Percentiles rank a stretch among this genome's conserved stretches.
These are phyloP conservation scores for Echites panduratus DNA, from an alignment of 257 asterid species.

Conservation along the genomic window DNA sequence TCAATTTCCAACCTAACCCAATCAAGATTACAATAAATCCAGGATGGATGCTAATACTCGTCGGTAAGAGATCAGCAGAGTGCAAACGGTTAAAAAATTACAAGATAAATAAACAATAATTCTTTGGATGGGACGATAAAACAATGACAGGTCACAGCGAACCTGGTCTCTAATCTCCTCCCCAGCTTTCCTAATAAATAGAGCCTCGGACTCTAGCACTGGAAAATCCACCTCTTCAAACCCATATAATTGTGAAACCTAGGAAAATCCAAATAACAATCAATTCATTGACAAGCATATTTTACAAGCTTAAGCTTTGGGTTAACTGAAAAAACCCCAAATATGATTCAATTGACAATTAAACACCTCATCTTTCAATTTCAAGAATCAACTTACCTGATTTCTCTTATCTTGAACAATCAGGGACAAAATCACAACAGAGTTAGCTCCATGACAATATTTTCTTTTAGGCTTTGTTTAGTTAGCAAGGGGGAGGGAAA, in stretches of 20 bases:
- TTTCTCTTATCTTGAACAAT: background rate
- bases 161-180: slow-evolving; percentile 98
- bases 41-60: background rate
- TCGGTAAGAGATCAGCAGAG: background rate
- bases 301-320: background rate
- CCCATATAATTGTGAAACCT: slow-evolving; percentile 73
- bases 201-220: slow-evolving; percentile 86
- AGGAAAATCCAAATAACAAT: slow-evolving; percentile 10
- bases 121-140: background rate
- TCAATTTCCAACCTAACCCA: background rate
- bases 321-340: too few species aligned
- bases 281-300: background rate
- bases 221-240: slow-evolving; percentile 98
- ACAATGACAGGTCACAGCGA: background rate
- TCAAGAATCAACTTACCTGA: too few species aligned
- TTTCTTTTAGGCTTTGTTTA: background rate
- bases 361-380: background rate
- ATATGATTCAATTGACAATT: background rate
- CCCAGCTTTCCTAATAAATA: slow-evolving; percentile 92
- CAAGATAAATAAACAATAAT: background rate
- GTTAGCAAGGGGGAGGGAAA: too few species aligned
- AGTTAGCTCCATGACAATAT: too few species aligned
- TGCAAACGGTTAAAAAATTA: background rate
- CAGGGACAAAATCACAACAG: background rate
- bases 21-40: background rate